Conservation (phyloP, 345 rosid genomes). For the Firmiana major region DNA sequence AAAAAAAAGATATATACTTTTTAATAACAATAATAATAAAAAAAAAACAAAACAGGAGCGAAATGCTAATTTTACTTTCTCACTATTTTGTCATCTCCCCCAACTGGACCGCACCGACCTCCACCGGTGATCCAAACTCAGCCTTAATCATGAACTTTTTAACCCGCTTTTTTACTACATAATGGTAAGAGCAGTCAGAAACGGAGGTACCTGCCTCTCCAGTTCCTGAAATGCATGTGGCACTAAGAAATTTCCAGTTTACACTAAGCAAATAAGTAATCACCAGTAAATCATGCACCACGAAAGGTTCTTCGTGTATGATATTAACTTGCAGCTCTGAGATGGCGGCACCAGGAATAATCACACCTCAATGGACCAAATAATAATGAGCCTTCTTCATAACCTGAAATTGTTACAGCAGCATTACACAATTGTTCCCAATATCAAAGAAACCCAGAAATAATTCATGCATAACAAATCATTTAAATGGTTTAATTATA, state of each 20-base stretch:
- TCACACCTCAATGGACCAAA: slow-evolving; percentile 74
- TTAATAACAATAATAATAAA: too few relatives aligned
- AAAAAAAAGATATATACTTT: too few relatives aligned
- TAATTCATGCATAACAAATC: neutral
- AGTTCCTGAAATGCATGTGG: neutral
- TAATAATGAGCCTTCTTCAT: slow-evolving; percentile 97
- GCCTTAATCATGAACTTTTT: too few relatives aligned
- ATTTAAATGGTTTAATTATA: neutral
- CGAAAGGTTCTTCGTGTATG: slow-evolving; percentile 73
- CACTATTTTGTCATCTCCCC: too few relatives aligned
- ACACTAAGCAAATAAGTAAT: neutral
- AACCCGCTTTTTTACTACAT: too few relatives aligned
- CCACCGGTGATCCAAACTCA: too few relatives aligned
- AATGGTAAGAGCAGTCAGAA: neutral
- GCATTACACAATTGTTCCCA: slow-evolving; percentile 1
- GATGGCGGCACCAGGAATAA: slow-evolving; percentile 83
- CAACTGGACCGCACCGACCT: too few relatives aligned
- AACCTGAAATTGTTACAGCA: slow-evolving; percentile 48
- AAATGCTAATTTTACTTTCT: too few relatives aligned
- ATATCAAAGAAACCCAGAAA: neutral
- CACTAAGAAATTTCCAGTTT: too few relatives aligned
- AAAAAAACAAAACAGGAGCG: too few relatives aligned
- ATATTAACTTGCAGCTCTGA: slow-evolving; percentile 69
- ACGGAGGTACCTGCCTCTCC: too few relatives aligned
- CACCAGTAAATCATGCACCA: slow-evolving; percentile 70